Base-by-base conservation (phyloP, 1,284 basidiomycete species). In the Boletus mariae region DNA sequence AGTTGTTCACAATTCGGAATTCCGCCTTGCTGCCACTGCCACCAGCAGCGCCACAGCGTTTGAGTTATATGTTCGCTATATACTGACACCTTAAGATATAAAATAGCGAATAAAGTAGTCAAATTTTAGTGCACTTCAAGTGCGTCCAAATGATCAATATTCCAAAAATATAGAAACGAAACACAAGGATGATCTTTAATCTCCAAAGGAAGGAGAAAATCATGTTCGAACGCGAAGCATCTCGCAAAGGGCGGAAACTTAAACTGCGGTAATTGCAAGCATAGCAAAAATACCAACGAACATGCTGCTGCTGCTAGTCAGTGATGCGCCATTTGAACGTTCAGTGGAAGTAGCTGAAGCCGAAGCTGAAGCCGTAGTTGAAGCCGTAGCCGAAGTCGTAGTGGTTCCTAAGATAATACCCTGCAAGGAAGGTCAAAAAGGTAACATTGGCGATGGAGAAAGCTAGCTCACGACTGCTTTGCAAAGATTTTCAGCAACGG, bases 391-490 rank as follows among this genome's bases (percentile, higher is more conserved):
- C 20, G 37, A 40, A 20, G 46, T 51, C 1, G 45, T 29, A 40
- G 38, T 41, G 11, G 53, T 1, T 29, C 70, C 74, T 53, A 83
- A 65, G 3, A 76, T 82, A 9, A 83, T 77, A 52, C 80, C 79
- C 80, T 82, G 15, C 17, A 55, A 49, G 35, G 44, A 34, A 54
- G 10, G 25, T 57, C 29, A 40, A 45, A 11, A 4, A 5, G 49
- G n/a, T 28, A 25, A 35, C 17, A 2, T 34, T 38, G 32, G 5
- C n/a, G 17, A 17, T 4, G 25, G 10, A 10, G 8, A n/a, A 17
- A 38, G 34, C 42, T n/a, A 25, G 17, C 81, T 55, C 63, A 85
- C 84, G 47, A 80, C 79, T 49, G 73, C 66, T 1, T 57, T 60
- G 59, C 84, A 87, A 40, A 81, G 65, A 11, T 61, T 55, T 53